A percentile compares a stretch with the other conserved stretches of the same genome.
Conservation (phyloP, 768 basidiomycete genomes). For the Naganishia kalamii region DNA sequence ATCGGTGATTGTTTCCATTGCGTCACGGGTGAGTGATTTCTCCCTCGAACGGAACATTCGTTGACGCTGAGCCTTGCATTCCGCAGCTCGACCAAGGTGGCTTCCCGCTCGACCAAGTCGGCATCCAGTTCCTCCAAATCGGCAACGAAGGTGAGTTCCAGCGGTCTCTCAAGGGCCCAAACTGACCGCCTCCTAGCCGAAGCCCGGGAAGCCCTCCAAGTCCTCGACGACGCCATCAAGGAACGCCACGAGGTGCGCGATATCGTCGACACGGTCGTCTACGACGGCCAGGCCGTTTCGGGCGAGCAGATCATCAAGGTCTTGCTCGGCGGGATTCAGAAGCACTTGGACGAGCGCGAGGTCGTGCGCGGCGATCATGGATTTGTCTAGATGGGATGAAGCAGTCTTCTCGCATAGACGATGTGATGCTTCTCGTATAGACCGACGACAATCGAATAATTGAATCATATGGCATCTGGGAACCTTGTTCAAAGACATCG, state of each 20-base stretch:
- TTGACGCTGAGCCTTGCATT: neutral
- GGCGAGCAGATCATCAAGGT: constrained; percentile 58
- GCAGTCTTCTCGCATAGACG: too few relatives aligned
- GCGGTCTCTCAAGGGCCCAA: too few relatives aligned
- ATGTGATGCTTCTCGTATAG: too few relatives aligned
- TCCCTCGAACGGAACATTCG: neutral
- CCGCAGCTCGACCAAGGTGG: constrained; percentile 52
- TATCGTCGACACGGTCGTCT: constrained; percentile 66
- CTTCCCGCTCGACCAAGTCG: constrained; percentile 57
- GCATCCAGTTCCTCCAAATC: constrained; percentile 68
- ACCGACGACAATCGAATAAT: too few relatives aligned
- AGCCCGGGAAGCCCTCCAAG: constrained; percentile 49
- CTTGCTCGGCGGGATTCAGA: constrained; percentile 57
- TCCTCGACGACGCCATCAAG: constrained; percentile 60
- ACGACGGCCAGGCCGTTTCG: constrained; percentile 49
- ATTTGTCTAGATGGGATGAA: too few relatives aligned
- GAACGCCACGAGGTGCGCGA: constrained; percentile 51
- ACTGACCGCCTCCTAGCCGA: neutral
- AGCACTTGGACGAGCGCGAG: neutral
- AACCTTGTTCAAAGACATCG: too few relatives aligned
- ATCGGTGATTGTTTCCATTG: constrained; percentile 47
- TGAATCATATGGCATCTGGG: too few relatives aligned
- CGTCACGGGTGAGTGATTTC: constrained; percentile 39
- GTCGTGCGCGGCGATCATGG: neutral
- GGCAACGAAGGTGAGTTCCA: constrained; percentile 48